These are phyloP conservation scores for Spinacia oleracea DNA, from an alignment of 179 eudicot genomes.

Conservation along the genomic window DNA sequence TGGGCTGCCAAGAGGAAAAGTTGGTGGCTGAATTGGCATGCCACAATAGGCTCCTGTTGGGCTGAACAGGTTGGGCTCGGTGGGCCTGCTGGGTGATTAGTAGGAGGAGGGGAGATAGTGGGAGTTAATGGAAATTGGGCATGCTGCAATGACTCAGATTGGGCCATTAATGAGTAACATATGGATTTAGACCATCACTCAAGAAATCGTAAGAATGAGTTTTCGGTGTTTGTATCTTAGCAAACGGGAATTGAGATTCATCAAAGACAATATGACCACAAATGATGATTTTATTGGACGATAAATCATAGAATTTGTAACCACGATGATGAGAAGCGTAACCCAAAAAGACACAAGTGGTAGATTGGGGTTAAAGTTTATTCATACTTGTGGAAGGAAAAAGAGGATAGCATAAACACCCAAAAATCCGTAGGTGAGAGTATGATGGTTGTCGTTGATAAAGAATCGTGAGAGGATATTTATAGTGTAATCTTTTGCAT, in stretches of 20 bases:
- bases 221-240: not conserved
- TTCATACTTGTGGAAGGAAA: slow-evolving; percentile 1
- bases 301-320: not conserved
- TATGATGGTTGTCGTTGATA: not conserved
- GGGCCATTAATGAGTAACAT: no score
- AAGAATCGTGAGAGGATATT: not conserved
- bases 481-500: not conserved
- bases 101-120: no score
- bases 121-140: no score
- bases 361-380: not conserved
- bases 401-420: not conserved
- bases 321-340: not conserved
- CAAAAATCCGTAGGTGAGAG: not conserved
- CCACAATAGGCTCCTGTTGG: no score
- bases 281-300: not conserved
- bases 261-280: not conserved
- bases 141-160: no score
- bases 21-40: no score
- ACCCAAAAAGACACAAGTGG: slow-evolving; percentile 12
- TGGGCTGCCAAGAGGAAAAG: no score
- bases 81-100: no score
- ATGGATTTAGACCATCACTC: not conserved
- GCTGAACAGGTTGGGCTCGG: no score
- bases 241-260: not conserved
- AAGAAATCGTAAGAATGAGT: not conserved